Evolutionary conservation across 148 eudicot genomes (phyloP).

Genomic region (Diospyros kaki): DNA sequence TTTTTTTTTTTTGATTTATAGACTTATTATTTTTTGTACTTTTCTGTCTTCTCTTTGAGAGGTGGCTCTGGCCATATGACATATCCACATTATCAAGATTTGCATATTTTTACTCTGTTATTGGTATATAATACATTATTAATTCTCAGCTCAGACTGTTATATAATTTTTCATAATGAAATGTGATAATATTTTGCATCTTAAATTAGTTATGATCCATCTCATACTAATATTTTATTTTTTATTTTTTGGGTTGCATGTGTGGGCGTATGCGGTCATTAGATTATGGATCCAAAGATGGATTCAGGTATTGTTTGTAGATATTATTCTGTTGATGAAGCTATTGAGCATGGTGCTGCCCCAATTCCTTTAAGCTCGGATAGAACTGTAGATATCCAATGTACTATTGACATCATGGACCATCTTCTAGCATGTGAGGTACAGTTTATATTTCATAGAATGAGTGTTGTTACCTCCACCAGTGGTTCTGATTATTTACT

Average conservation of each 20-base stretch:
- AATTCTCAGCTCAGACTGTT: not conserved
- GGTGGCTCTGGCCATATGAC: not conserved
- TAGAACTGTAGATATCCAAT: constrained; percentile 62
- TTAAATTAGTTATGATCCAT: not conserved
- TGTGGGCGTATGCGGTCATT: not conserved
- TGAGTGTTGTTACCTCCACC: not conserved
- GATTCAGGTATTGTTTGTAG: constrained; percentile 89
- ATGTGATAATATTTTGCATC: not conserved
- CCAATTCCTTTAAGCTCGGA: constrained; percentile 84
- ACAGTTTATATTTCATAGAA: constrained; percentile 16
- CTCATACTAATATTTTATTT: not conserved
- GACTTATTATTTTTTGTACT: not conserved
- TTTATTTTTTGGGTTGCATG: not conserved
- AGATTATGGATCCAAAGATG: constrained; percentile 99
- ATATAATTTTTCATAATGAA: not conserved
- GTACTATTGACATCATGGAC: constrained; percentile 81
- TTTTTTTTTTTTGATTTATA: not conserved
- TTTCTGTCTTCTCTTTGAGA: not conserved
- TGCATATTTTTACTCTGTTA: not conserved
- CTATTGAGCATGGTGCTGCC: constrained; percentile 93
- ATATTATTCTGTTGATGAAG: constrained; percentile 88
- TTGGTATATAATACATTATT: not conserved
- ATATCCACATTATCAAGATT: not conserved
- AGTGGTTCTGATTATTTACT: not conserved
- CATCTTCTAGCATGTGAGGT: constrained; percentile 98